These are phyloP conservation scores for Alliaria petiolata DNA, from an alignment of 345 rosid genomes.

Conservation along the genomic window DNA sequence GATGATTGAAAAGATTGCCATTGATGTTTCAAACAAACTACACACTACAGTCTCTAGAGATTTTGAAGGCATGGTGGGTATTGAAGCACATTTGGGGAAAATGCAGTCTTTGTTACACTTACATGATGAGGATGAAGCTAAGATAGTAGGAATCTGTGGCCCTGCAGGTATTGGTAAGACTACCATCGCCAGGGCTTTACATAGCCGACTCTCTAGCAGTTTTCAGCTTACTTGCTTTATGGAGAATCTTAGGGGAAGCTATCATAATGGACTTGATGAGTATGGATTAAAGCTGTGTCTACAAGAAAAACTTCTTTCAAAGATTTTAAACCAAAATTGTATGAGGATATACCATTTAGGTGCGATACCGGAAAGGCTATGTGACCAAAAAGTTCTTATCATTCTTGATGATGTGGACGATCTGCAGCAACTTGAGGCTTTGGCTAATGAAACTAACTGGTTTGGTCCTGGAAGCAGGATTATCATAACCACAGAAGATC, in stretches of 20 bases:
- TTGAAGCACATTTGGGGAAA: not conserved
- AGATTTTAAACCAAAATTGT: not conserved
- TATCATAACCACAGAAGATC: not conserved
- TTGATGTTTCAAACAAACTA: not conserved
- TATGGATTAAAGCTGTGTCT: not conserved
- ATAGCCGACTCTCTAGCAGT: not conserved
- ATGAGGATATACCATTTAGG: not conserved
- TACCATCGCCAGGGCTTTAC: not conserved
- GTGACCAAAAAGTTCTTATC: not conserved
- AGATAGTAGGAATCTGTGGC: not conserved
- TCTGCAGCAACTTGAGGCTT: not conserved
- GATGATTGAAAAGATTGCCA: slow-evolving; percentile 8
- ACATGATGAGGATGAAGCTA: not conserved
- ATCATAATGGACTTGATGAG: not conserved
- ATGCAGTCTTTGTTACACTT: not conserved
- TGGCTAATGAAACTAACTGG: not conserved
- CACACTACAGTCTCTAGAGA: not conserved
- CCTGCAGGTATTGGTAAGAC: slow-evolving; percentile 23
- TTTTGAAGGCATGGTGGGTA: slow-evolving; percentile 12
- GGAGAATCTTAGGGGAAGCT: not conserved
- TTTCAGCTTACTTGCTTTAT: not conserved
- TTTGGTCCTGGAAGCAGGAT: not conserved
- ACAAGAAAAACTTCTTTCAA: slow-evolving; percentile 14
- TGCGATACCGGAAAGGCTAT: not conserved
- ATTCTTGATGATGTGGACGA: not conserved